Evolutionary conservation across 805 yeast species (phyloP), one percentile per base, ranked within the genome.

Genomic region (Candida nonsorbophila): DNA sequence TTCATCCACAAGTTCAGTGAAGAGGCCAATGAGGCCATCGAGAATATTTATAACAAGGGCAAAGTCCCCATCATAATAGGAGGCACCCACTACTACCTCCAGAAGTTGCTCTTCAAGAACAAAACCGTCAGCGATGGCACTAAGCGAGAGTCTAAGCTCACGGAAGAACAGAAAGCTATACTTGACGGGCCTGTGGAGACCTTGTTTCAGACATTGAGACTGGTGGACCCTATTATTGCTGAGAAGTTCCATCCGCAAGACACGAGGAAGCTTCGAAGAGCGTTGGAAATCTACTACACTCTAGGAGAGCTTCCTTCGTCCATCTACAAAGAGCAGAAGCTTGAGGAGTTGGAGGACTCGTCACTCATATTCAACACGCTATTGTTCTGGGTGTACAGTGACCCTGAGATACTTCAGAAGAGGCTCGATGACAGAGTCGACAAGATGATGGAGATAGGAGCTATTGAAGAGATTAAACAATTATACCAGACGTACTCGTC

Each of bases 31-130:
- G 51, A 39, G 1, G 67, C 74, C 11, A 82, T 88, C 6, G 68
- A 71, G 0, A 83, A 77, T 18, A 79, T 90, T 7, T 80, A 79
- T 36, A 32, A 50, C 0, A 50, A 82, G 13, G 84, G 84, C 0
- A 87, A 86, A 45, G 42, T 82, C 1, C 97, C 98, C 0, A 83
- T 92, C 3, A 52, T 92, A 0, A 92, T 92, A 1, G 98, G 98
- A 4, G 98, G 98, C 0, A 92, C 98, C 0, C 97, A 88, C 49
- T 92, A 92, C 53, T 92, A 92, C 50, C 61, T 86, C 20, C 96
- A 84, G 53, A 76, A 84, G 6, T 51, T 90, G 6, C 49, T 85
- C 6, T 84, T 88, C 49, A 66, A 72, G 22, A 84, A 86, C 45
- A 77, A 75, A 34, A 78, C 84, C 0, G 68, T 82, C 5, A 69